Percentiles rank a stretch among this genome's conserved stretches.
Evolutionary conservation across 2,329 filamentous ascomycete genomes (phyloP).

Genomic region (Fusarium brachygibbosum): DNA sequence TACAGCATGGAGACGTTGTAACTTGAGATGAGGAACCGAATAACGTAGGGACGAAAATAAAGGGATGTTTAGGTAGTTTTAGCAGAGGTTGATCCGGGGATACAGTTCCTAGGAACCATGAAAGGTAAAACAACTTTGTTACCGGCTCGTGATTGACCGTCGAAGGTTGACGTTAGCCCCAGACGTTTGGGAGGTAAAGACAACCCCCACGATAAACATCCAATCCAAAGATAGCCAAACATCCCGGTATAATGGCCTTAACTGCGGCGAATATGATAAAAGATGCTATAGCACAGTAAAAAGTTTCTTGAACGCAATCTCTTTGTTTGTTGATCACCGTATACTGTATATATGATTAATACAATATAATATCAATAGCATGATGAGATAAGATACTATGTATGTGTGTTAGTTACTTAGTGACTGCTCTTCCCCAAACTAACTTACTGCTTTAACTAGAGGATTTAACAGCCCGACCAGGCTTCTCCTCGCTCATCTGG

Average conservation of each 20-base stretch:
- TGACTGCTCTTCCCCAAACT: background rate
- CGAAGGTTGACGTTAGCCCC: conserved; percentile 19
- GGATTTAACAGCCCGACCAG: background rate
- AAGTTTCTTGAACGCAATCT: conserved; percentile 1
- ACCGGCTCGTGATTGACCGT: conserved; percentile 8
- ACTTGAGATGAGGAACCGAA: background rate
- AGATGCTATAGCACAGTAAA: conserved; percentile 4
- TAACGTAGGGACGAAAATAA: background rate
- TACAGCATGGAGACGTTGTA: background rate
- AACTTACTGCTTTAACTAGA: background rate
- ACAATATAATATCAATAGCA: background rate
- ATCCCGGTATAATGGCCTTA: conserved; percentile 16
- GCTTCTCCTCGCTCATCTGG: conserved; percentile 35
- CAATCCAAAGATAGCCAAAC: conserved; percentile 15
- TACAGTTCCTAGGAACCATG: conserved; percentile 6
- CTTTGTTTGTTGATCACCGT: conserved; percentile 1
- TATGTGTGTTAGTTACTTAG: background rate
- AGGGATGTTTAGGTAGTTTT: background rate
- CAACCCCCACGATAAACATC: conserved; percentile 39
- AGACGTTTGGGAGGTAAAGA: conserved; percentile 10
- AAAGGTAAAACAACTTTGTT: conserved; percentile 14
- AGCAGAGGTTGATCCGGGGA: conserved; percentile 17
- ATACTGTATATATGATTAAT: background rate
- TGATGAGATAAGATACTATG: conserved; percentile 15
- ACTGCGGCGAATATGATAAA: conserved; percentile 14